Base-by-base conservation (phyloP, 164 flowering plant species). In the Nymphaea colorata region DNA sequence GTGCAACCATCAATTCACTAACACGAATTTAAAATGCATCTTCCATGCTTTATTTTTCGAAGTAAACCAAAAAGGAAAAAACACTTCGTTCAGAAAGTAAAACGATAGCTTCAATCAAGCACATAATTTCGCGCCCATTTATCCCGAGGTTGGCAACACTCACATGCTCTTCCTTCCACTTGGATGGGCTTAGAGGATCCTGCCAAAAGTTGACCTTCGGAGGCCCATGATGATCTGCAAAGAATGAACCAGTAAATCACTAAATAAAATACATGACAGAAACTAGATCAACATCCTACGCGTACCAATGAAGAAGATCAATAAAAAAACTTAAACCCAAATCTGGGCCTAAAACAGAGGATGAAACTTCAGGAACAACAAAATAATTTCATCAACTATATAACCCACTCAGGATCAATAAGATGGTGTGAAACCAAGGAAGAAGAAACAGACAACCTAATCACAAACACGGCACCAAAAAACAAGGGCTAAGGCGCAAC, bases 111-210 rank as follows among this genome's bases (percentile, higher is more conserved):
- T 25, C 36, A 25, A 25, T 25, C 36, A 25, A 25, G 36, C 36
- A 25, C 36, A 25, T 25, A 25, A 25, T 25, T 25, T 25, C 36
- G 36, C 36, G 36, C 36, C 36, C 36, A 25, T 25, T 25, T 25
- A 0, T 51, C 8, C 14, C 57, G 14, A 51, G 14, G 12, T 51
- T 51, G 57, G 8, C 57, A 64, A 65, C 4, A 78, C 87, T 81
- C 62, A 87, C 88, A 47, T 87, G 93, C 72, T 86, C 88, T 73
- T 79, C 83, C 66, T 87, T 87, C 93, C 93, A 87, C 63, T 70
- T 83, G 44, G 88, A 77, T 69, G 93, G 93, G 69, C 69, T 78
- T 77, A 87, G 2, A 41, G 93, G 93, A 55, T 86, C 90, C 68
- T 82, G 61, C 93, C 93, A 87, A 72, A 70, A 74, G 74, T 86